A percentile compares a stretch with the other conserved stretches of the same genome.
Conservation (phyloP, 2,329 filamentous ascomycete species). For the Talaromyces sp. region DNA sequence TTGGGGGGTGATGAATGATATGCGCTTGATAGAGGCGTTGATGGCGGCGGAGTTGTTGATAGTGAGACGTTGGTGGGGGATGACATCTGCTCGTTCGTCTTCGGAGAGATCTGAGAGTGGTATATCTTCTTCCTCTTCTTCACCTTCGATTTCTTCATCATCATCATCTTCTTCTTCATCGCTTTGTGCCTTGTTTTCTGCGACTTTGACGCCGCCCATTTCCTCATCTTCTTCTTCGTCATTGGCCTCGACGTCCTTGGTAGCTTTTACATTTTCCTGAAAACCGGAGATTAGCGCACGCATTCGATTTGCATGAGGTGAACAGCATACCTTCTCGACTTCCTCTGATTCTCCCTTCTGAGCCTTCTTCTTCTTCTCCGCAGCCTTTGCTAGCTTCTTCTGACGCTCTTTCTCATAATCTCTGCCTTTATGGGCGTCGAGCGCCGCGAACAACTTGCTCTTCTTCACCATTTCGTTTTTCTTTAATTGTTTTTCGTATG, state of each 20-base stretch:
- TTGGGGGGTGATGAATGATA: constrained; percentile 53
- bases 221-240: constrained; percentile 27
- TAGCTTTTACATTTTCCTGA: constrained; percentile 10
- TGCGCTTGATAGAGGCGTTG: constrained; percentile 70
- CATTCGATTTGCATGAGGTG: background rate
- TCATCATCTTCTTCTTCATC: constrained; percentile 37
- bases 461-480: constrained; percentile 47
- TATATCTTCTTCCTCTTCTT: constrained; percentile 81
- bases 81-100: constrained; percentile 79
- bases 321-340: constrained; percentile 17
- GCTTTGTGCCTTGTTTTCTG: constrained; percentile 29
- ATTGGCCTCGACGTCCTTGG: constrained; percentile 20
- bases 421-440: constrained; percentile 57
- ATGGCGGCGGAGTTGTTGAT: constrained; percentile 97
- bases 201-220: constrained; percentile 39
- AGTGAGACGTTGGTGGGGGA: constrained; percentile 86
- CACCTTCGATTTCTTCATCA: constrained; percentile 58
- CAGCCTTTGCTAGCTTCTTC: constrained; percentile 58
- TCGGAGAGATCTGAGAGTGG: constrained; percentile 81
- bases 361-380: constrained; percentile 44
- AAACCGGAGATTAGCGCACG: background rate
- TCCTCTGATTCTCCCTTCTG: constrained; percentile 25
- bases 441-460: constrained; percentile 57
- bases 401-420: constrained; percentile 77
- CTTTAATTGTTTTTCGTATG: background rate